phyloP scores from a whole-genome alignment of 73 alveolate species.

The Halteria grandinella region DNA sequence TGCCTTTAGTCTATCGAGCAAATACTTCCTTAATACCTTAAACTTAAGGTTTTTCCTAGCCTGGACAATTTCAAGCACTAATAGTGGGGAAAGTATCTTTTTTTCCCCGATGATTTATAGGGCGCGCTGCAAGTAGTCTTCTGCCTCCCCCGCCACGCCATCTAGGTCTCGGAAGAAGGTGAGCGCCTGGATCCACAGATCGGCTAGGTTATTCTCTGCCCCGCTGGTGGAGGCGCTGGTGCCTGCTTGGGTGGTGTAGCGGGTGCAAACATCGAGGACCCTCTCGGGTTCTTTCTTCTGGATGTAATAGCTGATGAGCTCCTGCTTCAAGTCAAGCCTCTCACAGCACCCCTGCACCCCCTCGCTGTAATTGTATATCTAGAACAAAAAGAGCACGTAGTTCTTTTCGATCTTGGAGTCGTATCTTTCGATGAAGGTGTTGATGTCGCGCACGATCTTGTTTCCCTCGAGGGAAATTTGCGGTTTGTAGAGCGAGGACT shows the following conservation, averaged over 20 bases:
- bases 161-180: slow-evolving; percentile 66
- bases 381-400: slow-evolving; percentile 81
- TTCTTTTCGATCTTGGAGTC: slow-evolving; percentile 78
- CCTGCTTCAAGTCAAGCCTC: slow-evolving; percentile 77
- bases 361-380: slow-evolving; percentile 80
- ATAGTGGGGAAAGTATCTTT: slow-evolving; percentile 50
- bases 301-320: slow-evolving; percentile 78
- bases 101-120: slow-evolving; percentile 34
- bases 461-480: slow-evolving; percentile 1
- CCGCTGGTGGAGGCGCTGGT: no score
- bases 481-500: slow-evolving; percentile 22
- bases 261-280: slow-evolving; percentile 74
- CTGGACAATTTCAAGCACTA: slow-evolving; percentile 61
- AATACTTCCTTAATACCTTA: slow-evolving; percentile 36
- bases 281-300: slow-evolving; percentile 67
- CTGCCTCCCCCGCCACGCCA: slow-evolving; percentile 41
- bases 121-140: slow-evolving; percentile 41
- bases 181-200: slow-evolving; percentile 82
- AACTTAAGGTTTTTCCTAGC: slow-evolving; percentile 42
- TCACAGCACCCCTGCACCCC: slow-evolving; percentile 79
- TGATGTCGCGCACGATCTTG: slow-evolving; percentile 67
- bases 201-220: slow-evolving; percentile 63
- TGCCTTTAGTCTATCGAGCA: slow-evolving; percentile 42
- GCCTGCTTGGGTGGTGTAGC: slow-evolving; percentile 62
- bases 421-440: slow-evolving; percentile 70